Percentiles rank a stretch among this genome's conserved stretches.
Evolutionary conservation across 768 basidiomycete species (phyloP).

Genomic region (Auriscalpium microsporum): DNA sequence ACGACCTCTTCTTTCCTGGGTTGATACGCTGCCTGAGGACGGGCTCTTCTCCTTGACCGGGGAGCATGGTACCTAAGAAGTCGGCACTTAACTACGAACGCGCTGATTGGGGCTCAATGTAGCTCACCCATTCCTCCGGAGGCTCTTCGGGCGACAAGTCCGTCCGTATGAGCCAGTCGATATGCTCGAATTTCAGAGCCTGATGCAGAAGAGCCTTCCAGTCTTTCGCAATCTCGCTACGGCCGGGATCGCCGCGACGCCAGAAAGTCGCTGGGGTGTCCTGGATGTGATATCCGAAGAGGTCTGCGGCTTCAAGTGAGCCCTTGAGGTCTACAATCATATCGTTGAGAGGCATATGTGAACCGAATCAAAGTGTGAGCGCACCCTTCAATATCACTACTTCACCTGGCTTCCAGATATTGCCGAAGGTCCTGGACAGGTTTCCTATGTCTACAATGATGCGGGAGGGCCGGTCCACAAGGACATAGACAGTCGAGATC

Average conservation of each 20-base stretch:
- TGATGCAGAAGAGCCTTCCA: neutral
- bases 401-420: neutral
- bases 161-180: neutral
- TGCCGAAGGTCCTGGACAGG: neutral
- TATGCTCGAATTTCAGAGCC: neutral
- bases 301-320: neutral
- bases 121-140: neutral
- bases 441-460: neutral
- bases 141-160: neutral
- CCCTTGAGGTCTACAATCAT: neutral
- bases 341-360: neutral
- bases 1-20: neutral
- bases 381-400: conserved; percentile 6
- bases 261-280: neutral
- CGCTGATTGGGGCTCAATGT: neutral
- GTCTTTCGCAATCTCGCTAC: neutral
- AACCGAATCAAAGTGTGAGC: neutral
- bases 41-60: neutral
- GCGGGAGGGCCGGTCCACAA: neutral
- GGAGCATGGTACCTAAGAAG: neutral
- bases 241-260: neutral
- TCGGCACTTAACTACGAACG: neutral
- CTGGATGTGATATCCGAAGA: neutral
- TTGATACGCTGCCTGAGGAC: neutral
- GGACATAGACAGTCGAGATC: neutral